These are phyloP conservation scores for Metarhizium humberi DNA, from an alignment of 2,329 filamentous ascomycete species.

Conservation along the genomic window DNA sequence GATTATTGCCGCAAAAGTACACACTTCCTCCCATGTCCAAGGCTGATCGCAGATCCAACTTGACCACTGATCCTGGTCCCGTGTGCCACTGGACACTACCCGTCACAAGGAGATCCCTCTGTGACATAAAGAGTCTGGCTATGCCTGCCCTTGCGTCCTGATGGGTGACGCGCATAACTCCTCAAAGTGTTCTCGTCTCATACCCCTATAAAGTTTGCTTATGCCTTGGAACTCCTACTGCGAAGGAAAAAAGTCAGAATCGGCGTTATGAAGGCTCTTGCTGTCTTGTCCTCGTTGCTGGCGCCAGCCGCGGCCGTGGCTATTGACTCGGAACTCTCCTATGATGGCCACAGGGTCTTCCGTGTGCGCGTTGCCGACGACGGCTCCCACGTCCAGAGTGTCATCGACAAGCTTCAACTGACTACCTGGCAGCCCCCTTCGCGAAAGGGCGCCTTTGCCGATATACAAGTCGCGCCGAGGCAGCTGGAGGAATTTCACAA, in stretches of 20 bases:
- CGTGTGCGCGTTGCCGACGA: slow-evolving; percentile 26
- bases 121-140: too few species aligned
- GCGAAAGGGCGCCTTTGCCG: slow-evolving; percentile 23
- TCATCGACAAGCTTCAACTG: slow-evolving; percentile 25
- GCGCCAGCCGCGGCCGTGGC: background rate
- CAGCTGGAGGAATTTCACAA: slow-evolving; percentile 24
- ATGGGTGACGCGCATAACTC: too few species aligned
- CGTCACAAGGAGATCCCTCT: too few species aligned
- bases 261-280: background rate
- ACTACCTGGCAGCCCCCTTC: slow-evolving; percentile 26
- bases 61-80: too few species aligned
- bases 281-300: background rate
- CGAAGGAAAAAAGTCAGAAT: background rate
- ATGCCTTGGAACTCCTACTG: background rate
- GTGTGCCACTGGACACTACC: too few species aligned
- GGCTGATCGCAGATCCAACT: too few species aligned
- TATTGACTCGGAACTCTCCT: slow-evolving; percentile 17
- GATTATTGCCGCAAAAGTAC: too few species aligned
- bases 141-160: too few species aligned
- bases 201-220: too few species aligned
- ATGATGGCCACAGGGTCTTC: slow-evolving; percentile 35
- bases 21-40: too few species aligned
- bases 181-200: too few species aligned
- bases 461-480: slow-evolving; percentile 29
- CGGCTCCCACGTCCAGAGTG: slow-evolving; percentile 18